Evolutionary conservation across 1,284 basidiomycete species (phyloP), one percentile per base, ranked within the genome.

Genomic region (Boletus smithii): DNA sequence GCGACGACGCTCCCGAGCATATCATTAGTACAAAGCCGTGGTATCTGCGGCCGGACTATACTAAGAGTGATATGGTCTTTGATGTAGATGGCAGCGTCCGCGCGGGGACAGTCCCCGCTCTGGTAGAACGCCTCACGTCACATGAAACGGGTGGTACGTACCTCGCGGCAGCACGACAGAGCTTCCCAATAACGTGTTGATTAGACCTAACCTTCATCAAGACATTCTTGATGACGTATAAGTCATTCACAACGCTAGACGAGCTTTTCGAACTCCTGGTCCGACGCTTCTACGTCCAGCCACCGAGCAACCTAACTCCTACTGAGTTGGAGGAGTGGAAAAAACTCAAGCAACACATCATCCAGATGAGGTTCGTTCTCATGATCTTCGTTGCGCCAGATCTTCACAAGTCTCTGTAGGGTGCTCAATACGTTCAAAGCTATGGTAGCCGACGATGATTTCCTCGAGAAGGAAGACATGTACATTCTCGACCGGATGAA

Each of bases 141-240:
- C 95, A 99, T 66, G 89, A 91, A 54, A 80, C 82, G 61, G 79
- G 79, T 48, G 88, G 90, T 90, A 58, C 62, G 77, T 68, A 27
- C n/a, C 39, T 39, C 14, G 20, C 16, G 13, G 22, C 18, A 22
- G 33, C 8, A 30, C 23, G 14, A 22, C 8, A 20, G 14, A 39
- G 9, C 11, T 27, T 40, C 3, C 5, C 17, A 17, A 33, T 50
- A 34, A 59, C 41, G 13, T 16, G 13, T 47, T 47, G 31, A 31
- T 46, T 20, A 88, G 93, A 95, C 65, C 75, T 82, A 0, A 80
- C 82, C 6, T 99, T 91, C 70, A 90, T 85, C 65, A 88, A 90
- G 65, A 88, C 94, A 2, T 99, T 99, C 79, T 69, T 99, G 53
- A 88, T 97, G 80, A 99, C 97, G 1, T 97, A 94, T 75, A 92